phyloP scores from a whole-genome alignment of 257 asterid genomes.

The Primulina eburnea region DNA sequence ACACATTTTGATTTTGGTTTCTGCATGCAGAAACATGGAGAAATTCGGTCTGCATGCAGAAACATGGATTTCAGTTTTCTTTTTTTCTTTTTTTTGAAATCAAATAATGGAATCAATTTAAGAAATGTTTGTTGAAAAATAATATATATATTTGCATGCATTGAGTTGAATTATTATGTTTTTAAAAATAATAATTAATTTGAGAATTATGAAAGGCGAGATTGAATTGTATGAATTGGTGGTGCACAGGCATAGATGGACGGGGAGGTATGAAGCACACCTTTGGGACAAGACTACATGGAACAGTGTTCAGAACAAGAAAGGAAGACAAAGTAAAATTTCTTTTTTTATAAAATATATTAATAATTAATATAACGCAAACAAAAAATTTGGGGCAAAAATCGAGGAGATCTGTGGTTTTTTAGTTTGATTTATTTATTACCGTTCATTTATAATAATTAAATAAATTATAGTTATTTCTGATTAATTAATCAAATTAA shows the following conservation, averaged over 20 bases:
- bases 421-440: slow-evolving; percentile 25
- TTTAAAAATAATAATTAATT: background rate
- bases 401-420: slow-evolving; percentile 58
- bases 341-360: background rate
- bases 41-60: background rate
- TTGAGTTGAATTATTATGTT: slow-evolving; percentile 26
- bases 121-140: too few relatives aligned
- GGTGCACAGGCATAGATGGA: slow-evolving; percentile 74
- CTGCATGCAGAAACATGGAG: background rate
- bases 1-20: too few relatives aligned
- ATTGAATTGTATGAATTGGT: too few relatives aligned
- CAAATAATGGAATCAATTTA: too few relatives aligned
- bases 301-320: slow-evolving; percentile 76
- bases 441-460: too few relatives aligned
- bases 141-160: slow-evolving; percentile 52
- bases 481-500: slow-evolving; percentile 23
- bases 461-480: background rate
- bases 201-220: background rate
- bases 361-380: too few relatives aligned
- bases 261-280: slow-evolving; percentile 87
- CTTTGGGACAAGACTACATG: slow-evolving; percentile 86
- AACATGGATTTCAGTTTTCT: background rate
- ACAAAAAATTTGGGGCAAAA: background rate
- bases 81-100: too few relatives aligned
- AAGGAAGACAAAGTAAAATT: slow-evolving; percentile 74